A percentile compares a stretch with the other conserved stretches of the same genome.
These are phyloP conservation scores for Omphalea diandra DNA, from an alignment of 441 rosid species.

Conservation along the genomic window DNA sequence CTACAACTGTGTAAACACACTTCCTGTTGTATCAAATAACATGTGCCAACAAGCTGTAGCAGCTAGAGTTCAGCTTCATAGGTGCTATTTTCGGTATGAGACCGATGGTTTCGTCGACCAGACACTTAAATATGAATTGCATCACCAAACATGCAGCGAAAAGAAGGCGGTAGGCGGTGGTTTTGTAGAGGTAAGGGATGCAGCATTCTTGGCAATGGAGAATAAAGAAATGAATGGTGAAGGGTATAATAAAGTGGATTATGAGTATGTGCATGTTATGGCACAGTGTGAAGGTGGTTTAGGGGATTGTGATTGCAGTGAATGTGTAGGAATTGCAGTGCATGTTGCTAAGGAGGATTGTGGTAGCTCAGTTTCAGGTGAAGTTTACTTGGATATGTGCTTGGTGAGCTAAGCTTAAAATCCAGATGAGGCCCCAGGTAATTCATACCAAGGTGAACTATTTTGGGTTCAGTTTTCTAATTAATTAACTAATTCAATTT, in stretches of 20 bases:
- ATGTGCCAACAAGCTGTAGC: constrained; percentile 45
- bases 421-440: constrained; percentile 35
- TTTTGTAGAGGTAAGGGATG: constrained; percentile 44
- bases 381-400: constrained; percentile 60
- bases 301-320: constrained; percentile 51
- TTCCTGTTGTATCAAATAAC: constrained; percentile 36
- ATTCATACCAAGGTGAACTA: constrained; percentile 31
- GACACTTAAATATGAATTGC: constrained; percentile 22
- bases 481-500: too few species aligned
- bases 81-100: constrained; percentile 60
- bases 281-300: constrained; percentile 72
- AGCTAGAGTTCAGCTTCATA: constrained; percentile 64
- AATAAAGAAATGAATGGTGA: constrained; percentile 31
- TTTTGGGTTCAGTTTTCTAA: neutral
- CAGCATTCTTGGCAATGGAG: constrained; percentile 51
- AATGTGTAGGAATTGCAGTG: constrained; percentile 50
- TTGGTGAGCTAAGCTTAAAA: constrained; percentile 45
- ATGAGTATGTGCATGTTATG: constrained; percentile 40
- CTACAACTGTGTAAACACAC: constrained; percentile 44
- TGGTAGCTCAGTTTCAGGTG: constrained; percentile 43
- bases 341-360: constrained; percentile 52
- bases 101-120: constrained; percentile 30
- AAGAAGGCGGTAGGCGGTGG: constrained; percentile 33
- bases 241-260: constrained; percentile 41
- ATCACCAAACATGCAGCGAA: constrained; percentile 51